Percentiles rank a stretch among this genome's conserved stretches.
Evolutionary conservation across 2,329 filamentous ascomycete species (phyloP).

Genomic region (Mollisia scopiformis): DNA sequence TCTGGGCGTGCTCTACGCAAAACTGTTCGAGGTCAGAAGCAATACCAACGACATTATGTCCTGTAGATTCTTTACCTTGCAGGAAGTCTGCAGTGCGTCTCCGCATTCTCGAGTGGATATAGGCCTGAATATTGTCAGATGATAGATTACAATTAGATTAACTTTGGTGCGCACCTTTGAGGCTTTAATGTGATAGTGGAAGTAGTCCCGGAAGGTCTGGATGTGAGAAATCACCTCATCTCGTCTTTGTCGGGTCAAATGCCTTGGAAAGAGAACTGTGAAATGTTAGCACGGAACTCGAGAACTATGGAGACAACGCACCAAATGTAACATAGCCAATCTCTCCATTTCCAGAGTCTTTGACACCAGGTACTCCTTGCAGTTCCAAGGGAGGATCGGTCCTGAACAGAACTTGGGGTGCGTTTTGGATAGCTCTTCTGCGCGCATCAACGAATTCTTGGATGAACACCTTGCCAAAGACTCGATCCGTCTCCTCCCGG

Average conservation of each 20-base stretch:
- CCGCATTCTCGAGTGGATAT: constrained; percentile 98
- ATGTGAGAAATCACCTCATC: constrained; percentile 98
- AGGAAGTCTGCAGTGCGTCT: constrained; percentile 97
- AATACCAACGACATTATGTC: not conserved
- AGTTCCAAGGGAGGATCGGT: constrained; percentile 94
- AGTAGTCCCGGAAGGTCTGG: constrained; percentile 99
- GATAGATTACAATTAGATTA: not conserved
- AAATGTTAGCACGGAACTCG: constrained; percentile 21
- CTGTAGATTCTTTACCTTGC: constrained; percentile 66
- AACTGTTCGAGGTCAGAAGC: constrained; percentile 60
- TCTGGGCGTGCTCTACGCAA: constrained; percentile 93
- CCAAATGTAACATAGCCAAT: constrained; percentile 98
- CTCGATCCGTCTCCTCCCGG: constrained; percentile 93
- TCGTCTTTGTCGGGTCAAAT: constrained; percentile 87
- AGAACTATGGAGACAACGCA: constrained; percentile 43
- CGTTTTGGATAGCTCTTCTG: constrained; percentile 94
- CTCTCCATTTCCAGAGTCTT: constrained; percentile 75
- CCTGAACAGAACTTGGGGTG: constrained; percentile 94
- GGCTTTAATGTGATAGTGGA: constrained; percentile 99
- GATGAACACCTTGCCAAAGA: constrained; percentile 97
- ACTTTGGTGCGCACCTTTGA: constrained; percentile 67
- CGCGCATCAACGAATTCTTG: constrained; percentile 98
- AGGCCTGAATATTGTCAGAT: constrained; percentile 59
- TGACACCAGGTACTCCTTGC: constrained; percentile 82
- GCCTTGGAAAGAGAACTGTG: constrained; percentile 89